Evolutionary conservation across 345 rosid genomes (phyloP), one percentile per base, ranked within the genome.

Genomic region (Gossypium herbaceum): DNA sequence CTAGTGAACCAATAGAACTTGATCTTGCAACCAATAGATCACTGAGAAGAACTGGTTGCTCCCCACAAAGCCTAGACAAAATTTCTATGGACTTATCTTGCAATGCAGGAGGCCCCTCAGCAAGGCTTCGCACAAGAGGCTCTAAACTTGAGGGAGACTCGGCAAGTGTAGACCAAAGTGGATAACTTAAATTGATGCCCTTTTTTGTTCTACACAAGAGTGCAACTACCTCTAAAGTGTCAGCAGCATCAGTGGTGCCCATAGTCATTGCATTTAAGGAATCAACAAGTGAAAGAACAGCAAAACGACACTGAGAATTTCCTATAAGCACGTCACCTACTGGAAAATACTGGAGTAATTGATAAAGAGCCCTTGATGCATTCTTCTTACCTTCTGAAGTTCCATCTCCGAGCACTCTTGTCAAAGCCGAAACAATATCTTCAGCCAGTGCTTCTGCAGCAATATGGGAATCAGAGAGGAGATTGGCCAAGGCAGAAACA

Each of bases 81-180:
- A 92, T 85, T 78, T 94, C 93, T 81, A 92, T 88, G 61, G 92
- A 88, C 79, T 90, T 90, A 72, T 94, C 98, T 82, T 94, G 98
- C 77, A 87, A 67, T 47, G 58, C 68, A 77, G 94, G 82, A 45
- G 92, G 84, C 45, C 93, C 93, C 80, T 89, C 91, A 19, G 88
- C 85, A 70, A 94, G 86, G 79, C 86, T 90, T 69, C 61, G 73
- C 41, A 87, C 80, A 66, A 92, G 83, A 70, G 91, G 83, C 74
- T 86, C 90, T 75, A 94, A 70, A 83, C 94, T 88, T 67, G 88
- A 82, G 54, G 93, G 87, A 75, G 80, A 86, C 81, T 90, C 97
- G 48, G 85, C 76, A 65, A 94, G 88, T 72, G 85, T 87, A 78
- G 83, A 79, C 89, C 86, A 88, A n/a, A 89, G 88, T 10, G 85